Evolutionary conservation across 176 grass and related monocot genomes (phyloP).

Genomic region (Tuctoria greenei): DNA sequence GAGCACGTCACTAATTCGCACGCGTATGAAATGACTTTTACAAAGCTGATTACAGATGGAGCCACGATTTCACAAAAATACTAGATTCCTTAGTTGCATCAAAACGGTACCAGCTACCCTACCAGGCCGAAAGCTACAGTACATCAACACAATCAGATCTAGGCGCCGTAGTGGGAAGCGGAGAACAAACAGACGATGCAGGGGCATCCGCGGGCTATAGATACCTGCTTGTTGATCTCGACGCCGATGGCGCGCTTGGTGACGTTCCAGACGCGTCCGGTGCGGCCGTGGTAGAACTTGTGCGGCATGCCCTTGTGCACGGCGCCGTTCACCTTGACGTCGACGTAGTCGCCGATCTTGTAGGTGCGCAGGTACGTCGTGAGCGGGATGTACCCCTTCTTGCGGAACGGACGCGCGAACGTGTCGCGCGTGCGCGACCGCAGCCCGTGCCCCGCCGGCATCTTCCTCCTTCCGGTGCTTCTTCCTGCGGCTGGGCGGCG

Average conservation of each 20-base stretch:
- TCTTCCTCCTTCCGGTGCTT: conserved; percentile 23
- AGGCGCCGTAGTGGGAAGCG: not conserved
- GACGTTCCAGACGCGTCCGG: conserved; percentile 79
- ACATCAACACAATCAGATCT: conserved; percentile 2
- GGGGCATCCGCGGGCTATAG: not conserved
- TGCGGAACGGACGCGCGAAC: conserved; percentile 65
- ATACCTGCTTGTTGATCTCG: conserved; percentile 99
- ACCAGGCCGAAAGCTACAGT: not conserved
- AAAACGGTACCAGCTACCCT: not conserved
- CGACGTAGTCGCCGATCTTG: conserved; percentile 92
- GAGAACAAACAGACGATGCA: not conserved
- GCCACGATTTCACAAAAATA: not conserved
- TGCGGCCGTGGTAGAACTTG: conserved; percentile 96
- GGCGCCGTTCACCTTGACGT: conserved; percentile 89
- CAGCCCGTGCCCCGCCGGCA: conserved; percentile 84
- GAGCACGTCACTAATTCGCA: not conserved
- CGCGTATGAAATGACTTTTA: not conserved
- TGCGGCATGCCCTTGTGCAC: conserved; percentile 95
- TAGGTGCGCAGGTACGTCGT: conserved; percentile 78
- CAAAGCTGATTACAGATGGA: too few species aligned
- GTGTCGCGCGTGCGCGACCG: conserved; percentile 73
- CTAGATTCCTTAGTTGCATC: not conserved
- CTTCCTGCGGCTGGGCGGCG: conserved; percentile 14
- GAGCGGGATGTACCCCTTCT: conserved; percentile 85
- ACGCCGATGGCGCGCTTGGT: conserved; percentile 97